A percentile compares a stretch with the other conserved stretches of the same genome.
Conservation (phyloP, 305 asterid genomes). For the Salvia sclarea region DNA sequence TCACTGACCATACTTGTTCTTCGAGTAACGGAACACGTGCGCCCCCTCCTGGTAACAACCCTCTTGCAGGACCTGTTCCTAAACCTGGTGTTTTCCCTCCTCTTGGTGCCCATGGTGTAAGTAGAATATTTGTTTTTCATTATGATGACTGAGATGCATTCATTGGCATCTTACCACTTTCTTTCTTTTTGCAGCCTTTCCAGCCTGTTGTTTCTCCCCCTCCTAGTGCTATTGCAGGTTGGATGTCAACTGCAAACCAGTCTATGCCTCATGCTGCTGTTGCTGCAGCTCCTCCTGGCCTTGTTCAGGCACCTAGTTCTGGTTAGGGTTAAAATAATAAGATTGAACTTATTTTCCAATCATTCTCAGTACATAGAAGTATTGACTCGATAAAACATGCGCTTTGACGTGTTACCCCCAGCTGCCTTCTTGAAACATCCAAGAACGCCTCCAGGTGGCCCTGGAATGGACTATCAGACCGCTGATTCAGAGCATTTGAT, state of each 20-base stretch:
- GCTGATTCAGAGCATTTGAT: constrained; percentile 94
- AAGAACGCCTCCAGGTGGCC: constrained; percentile 77
- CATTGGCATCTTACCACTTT: constrained; percentile 21
- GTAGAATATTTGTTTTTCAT: constrained; percentile 26
- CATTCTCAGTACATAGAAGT: constrained; percentile 2
- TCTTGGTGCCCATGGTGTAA: constrained; percentile 63
- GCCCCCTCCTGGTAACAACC: constrained; percentile 49
- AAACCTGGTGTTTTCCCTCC: constrained; percentile 61
- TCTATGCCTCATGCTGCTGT: constrained; percentile 82
- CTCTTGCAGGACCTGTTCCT: constrained; percentile 55
- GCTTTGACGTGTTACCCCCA: constrained; percentile 31
- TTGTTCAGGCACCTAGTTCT: constrained; percentile 77
- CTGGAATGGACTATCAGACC: constrained; percentile 92
- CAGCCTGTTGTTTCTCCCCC: constrained; percentile 89
- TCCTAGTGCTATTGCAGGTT: constrained; percentile 90
- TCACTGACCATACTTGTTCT: constrained; percentile 74
- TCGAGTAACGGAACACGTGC: constrained; percentile 54
- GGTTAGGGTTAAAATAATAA: constrained; percentile 49
- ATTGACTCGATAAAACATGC: constrained; percentile 4
- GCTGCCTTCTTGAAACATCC: constrained; percentile 79
- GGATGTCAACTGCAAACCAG: constrained; percentile 91
- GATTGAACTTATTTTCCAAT: constrained; percentile 25
- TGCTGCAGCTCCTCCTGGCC: constrained; percentile 77
- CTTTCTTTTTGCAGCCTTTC: constrained; percentile 66
- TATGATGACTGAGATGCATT: constrained; percentile 17